Evolutionary conservation across 208 protist genomes (phyloP), one percentile per base, ranked within the genome.

Genomic region (Leptomonas seymouri): DNA sequence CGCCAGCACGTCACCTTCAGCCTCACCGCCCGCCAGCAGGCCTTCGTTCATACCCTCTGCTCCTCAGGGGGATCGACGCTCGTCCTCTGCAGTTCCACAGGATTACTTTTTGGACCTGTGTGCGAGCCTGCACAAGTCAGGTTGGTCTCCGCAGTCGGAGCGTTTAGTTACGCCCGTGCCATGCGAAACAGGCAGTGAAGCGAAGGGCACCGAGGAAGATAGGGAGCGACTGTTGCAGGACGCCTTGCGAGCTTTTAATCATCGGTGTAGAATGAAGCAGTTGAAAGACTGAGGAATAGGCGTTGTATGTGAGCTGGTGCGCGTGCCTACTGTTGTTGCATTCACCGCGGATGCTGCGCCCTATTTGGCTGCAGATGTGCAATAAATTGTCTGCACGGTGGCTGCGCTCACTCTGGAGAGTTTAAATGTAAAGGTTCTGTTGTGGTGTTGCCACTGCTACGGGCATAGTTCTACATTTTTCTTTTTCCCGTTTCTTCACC

Each of bases 211-310:
- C 21, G 49, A 50, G 18, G 30, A n/a, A 0, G 16, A 3, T 15
- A 67, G 55, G 48, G 61, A 67, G 49, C 61, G 48, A 36, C 20
- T 67, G 48, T 48, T 67, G 61, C 31, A 45, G 49, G 61, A 67
- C 36, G 61, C 61, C 11, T n/a, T 57, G 21, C 28, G 48, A 1
- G 48, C 34, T 15, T 67, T 57, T 36, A 57, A 67, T 36, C 28
- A 31, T 9, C 30, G 48, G 23, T 48, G n/a, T 5, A 21, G 31
- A 27, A 31, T 48, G 30, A 16, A 45, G 28, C 8, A 45, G 20
- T 42, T 20, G 30, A 46, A n/a, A 20, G 20, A 15, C 3, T 59
- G 6, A 28, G 7, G 16, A 7, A 45, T 20, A 25, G 51, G 28
- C 20, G 6, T 15, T 23, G 49, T 28, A 3, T 54, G 53, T 39